Evolutionary conservation across 2,329 filamentous ascomycete species (phyloP), one percentile per base, ranked within the genome.

Genomic region (Epichloe hybrida): DNA sequence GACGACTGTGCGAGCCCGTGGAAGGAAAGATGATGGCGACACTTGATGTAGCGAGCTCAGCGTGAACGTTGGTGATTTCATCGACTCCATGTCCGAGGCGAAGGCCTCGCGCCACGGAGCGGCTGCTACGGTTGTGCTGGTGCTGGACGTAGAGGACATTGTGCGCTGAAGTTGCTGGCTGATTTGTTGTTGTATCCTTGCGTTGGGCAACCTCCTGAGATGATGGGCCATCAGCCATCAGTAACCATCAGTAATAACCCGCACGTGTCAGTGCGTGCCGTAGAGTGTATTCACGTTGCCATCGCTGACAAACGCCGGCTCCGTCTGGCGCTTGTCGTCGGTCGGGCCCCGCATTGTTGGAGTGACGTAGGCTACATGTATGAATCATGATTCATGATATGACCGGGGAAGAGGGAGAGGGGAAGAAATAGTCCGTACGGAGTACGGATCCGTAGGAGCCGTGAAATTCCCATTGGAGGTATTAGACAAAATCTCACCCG

Each of bases 1-100:
- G 61, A 95, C 81, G 67, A 90, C 93, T 60, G 81, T 89, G 49
- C 89, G 80, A 8, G 80, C 84, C 50, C 87, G 78, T 1, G 81
- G 76, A 5, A 61, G 52, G 55, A 64, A 65, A 57, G 43, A 64
- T 20, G 49, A 48, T 40, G 55, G 49, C 0, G 62, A 54, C 23
- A 61, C 55, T 21, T 64, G 61, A 54, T 74, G 75, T 15, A 79
- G 61, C 2, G 76, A 78, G 59, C 70, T 69, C 47, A 81, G 69
- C 21, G 66, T 66, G 60, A 79, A 78, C 49, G 68, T 68, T 6
- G 75, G 71, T n/a, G 68, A 61, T 40, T 66, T 56, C 69, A 79
- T 73, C 48, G 63, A 59, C 46, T 67, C 55, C 43, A 79, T 53
- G 58, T 81, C 75, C n/a, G 72, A 63, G 48, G 77, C 59, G 62